Percentiles rank a stretch among this genome's conserved stretches.
phyloP scores from a whole-genome alignment of 2,329 filamentous ascomycete genomes.

The Arthrinium puccinioides region DNA sequence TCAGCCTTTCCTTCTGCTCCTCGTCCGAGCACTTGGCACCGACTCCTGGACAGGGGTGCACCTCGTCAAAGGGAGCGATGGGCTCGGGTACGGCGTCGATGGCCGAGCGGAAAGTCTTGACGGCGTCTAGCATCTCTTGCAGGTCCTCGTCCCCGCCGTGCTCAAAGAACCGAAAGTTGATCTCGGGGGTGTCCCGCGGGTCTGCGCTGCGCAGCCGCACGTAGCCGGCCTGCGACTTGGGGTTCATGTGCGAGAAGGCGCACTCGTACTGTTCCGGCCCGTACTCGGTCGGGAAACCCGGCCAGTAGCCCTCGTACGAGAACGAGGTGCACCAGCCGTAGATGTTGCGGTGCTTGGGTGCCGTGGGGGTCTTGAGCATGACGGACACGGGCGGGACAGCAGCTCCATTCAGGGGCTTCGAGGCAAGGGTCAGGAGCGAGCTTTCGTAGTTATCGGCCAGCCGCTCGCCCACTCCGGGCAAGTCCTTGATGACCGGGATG shows the following conservation, averaged over 20 bases:
- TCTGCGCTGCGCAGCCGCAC: slow-evolving; percentile 54
- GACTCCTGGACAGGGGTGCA: slow-evolving; percentile 11
- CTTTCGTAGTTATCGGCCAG: slow-evolving; percentile 37
- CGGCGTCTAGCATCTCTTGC: slow-evolving; percentile 16
- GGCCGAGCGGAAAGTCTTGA: slow-evolving; percentile 37
- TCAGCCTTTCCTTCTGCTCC: slow-evolving; percentile 14
- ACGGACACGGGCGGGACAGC: slow-evolving; percentile 21
- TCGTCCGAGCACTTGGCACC: slow-evolving; percentile 10
- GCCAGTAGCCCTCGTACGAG: slow-evolving; percentile 23
- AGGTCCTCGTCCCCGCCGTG: slow-evolving; percentile 31
- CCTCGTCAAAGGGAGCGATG: slow-evolving; percentile 24
- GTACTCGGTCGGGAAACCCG: slow-evolving; percentile 22
- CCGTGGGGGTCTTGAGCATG: slow-evolving; percentile 20
- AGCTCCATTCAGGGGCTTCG: slow-evolving; percentile 16
- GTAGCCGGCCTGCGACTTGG: slow-evolving; percentile 50
- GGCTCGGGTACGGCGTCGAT: slow-evolving; percentile 22
- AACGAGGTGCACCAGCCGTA: slow-evolving; percentile 21
- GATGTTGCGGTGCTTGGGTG: slow-evolving; percentile 19
- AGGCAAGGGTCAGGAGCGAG: slow-evolving; percentile 16
- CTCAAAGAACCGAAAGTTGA: slow-evolving; percentile 56
- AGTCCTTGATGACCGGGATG: slow-evolving; percentile 36
- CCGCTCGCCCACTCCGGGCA: slow-evolving; percentile 43
- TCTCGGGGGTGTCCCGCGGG: slow-evolving; percentile 55
- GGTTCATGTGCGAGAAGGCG: slow-evolving; percentile 32
- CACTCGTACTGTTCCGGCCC: slow-evolving; percentile 25